phyloP scores from a whole-genome alignment of 2,329 filamentous ascomycete species.

The Penicillium sp. region DNA sequence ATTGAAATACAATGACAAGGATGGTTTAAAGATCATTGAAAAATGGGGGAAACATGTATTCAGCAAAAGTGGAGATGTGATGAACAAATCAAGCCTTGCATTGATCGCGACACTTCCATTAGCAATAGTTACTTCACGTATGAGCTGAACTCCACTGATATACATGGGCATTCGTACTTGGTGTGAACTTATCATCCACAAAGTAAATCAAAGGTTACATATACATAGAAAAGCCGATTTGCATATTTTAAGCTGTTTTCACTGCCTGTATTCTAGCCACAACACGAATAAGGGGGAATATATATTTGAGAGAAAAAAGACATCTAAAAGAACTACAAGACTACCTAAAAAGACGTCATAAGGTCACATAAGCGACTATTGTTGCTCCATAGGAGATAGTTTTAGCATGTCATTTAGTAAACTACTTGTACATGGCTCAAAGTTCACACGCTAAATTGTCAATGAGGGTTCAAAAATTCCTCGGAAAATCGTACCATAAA shows the following conservation, averaged over 20 bases:
- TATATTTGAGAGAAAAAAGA: too few relatives aligned
- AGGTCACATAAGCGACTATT: too few relatives aligned
- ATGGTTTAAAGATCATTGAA: not conserved
- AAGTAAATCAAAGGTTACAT: too few relatives aligned
- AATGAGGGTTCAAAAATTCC: not conserved
- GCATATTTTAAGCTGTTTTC: too few relatives aligned
- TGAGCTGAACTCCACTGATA: not conserved
- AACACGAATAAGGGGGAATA: too few relatives aligned
- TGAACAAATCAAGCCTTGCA: constrained; percentile 2
- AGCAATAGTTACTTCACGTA: not conserved
- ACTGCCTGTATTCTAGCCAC: too few relatives aligned
- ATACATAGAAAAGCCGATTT: too few relatives aligned
- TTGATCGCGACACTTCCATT: not conserved
- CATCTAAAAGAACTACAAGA: too few relatives aligned
- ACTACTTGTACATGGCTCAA: not conserved
- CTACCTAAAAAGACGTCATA: too few relatives aligned
- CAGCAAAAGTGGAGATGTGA: not conserved
- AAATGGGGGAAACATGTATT: not conserved
- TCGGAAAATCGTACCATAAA: not conserved
- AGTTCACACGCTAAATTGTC: not conserved
- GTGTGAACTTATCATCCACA: not conserved
- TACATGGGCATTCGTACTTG: not conserved
- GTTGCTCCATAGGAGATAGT: too few relatives aligned
- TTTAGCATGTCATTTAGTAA: not conserved
- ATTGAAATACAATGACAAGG: not conserved